Base-by-base conservation (phyloP, 2,329 filamentous ascomycete genomes). In the Podosphaera fusca region DNA sequence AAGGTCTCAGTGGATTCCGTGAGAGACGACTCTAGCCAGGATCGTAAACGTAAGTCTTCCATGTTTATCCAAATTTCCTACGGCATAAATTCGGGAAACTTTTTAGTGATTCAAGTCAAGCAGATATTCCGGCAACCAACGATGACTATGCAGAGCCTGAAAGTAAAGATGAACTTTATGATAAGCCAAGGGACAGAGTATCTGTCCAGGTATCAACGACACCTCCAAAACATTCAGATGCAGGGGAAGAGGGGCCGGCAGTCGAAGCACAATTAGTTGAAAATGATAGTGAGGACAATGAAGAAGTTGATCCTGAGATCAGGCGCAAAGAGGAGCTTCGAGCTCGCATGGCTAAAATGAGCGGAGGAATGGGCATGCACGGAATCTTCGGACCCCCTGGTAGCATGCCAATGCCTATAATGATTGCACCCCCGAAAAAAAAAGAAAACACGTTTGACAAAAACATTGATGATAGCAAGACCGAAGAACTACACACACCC, bases 261-360 rank as follows among this genome's bases (percentile, higher is more conserved):
- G 71, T 72, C 10, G 67, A 65, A 21, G 67, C 69, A n/a, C 71
- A 73, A 33, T 70, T 71, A 5, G 69, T 70, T 7, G 73, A 72
- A 14, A 73, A 70, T 9, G 75, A 76, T 30, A 76, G 76, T 21
- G 78, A 76, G 2, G 79, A 77, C 9, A 79, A 79, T 2, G 80
- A 80, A 34, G 87, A 94, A 14, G 74, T 94, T 55, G 89, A 96
- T 65, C 87, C 88, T 0, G 92, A 98, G 68, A 76, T 87, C 30
- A 82, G 80, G 62, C 83, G 89, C 56, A 85, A 84, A 67, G 82
- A 95, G 70, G 90, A 95, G 67, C 75, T 98, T 36, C 81, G 92
- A 59, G 88, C 92, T 60, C 81, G 92, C 64, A 98, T 98, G 87
- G 92, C 92, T 51, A 95, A 95, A 71, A 92, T 98, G 84, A 94